Base-by-base conservation (phyloP, 2,329 filamentous ascomycete species). In the Aspergillus glaucus region DNA sequence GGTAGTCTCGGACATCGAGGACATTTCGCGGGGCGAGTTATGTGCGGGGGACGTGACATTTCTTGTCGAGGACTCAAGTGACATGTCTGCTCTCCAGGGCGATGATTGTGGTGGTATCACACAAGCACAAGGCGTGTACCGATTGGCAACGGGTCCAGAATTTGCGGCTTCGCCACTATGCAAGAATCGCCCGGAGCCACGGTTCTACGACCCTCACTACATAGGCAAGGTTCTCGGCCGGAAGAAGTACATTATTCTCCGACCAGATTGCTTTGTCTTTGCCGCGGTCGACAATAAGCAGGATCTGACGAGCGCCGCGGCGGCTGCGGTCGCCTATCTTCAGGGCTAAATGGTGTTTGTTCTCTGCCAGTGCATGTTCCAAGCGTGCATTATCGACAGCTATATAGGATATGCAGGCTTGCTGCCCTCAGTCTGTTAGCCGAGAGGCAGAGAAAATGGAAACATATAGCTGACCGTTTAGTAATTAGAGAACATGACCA, bases 221-320 rank as follows among this genome's bases (percentile, higher is more conserved):
- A 50, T 69, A 6, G 41, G 51, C 14, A 58, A 51, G 30, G 58
- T 57, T 15, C 43, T 63, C 3, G 47, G 47, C 4, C 4, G 21
- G 21, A 21, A 21, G 5, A 53, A 51, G 41, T 69, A 60, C 52
- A 55, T 65, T 6, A 57, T 70, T 41, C 42, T 70, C 10, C 53
- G 67, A 44, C 57, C 56, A 1, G 67, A 70, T 48, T 56, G 66
- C 1, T 64, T 68, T 43, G 56, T 69, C 5, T 71, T 64, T 55
- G 66, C 65, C 3, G 57, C 60, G 3, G 67, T 62, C 49, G 45
- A 52, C 14, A 57, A 51, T 4, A 49, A 14, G 3, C 17, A 15
- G 7, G 60, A 66, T 26, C 50, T 67, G 41, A 42, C 48, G 21
- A 46, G 28, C 4, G 53, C 49, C 14, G 4, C 21, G 21, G 21